Base-by-base conservation (phyloP, 495 filamentous ascomycete genomes). In the Penicillium canescens region DNA sequence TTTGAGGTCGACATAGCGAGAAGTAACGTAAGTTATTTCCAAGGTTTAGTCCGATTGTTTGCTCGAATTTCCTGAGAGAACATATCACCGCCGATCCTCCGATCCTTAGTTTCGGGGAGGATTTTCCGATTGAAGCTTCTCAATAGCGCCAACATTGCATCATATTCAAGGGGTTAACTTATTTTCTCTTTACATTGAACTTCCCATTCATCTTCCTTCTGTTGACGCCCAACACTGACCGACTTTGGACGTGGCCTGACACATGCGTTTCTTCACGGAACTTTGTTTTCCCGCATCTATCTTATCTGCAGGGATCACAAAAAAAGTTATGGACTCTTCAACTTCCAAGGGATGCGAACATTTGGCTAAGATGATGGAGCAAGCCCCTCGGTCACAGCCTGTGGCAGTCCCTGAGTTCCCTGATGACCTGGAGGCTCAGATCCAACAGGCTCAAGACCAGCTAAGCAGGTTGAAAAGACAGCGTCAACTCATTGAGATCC, bases 401-500 rank as follows among this genome's bases (percentile, higher is more conserved):
- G 2, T 9, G 28, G 2, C 7, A 2, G 8, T 0, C 5, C 28
- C 6, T 2, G 28, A 16, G 11, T 11, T 21, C 12, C 37, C 38
- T 20, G 39, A 51, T 26, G 49, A 51, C 11, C 39, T 51, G 16
- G 49, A 51, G 31, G 39, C 18, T 3, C 26, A 51, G 33, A 51
- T 51, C 3, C 49, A 26, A 20, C 18, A 51, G 21, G 49, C 49
- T 8, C 49, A 51, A 51, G 49, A 39, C 33, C 49, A 51, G 21
- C 21, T 51, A 14, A 13, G 20, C 31, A 20, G 31, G 41, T 11
- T 51, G 39, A 51, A 51, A 20, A 51, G 36, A 33, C 49, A 51
- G 28, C 49, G 49, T 4, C 39, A 43, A 33, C 49, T 51, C 39
- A 51, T 51, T 43, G 49, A 51, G 14, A 51, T 51, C 49, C 41